Evolutionary conservation across 2,329 filamentous ascomycete species (phyloP), one percentile per base, ranked within the genome.

Genomic region (Apiospora pterosperma): DNA sequence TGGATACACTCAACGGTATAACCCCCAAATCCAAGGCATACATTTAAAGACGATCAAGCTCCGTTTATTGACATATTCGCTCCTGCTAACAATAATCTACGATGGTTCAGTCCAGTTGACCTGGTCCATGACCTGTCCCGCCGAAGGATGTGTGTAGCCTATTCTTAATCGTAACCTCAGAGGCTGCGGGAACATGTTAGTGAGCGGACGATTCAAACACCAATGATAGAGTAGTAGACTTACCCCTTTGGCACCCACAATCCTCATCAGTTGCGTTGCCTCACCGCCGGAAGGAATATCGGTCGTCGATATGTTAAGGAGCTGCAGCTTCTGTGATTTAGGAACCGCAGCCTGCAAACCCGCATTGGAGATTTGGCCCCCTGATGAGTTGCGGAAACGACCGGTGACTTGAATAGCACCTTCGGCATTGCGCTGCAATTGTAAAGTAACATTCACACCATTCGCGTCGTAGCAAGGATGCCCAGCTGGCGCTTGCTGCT

Each of bases 261-360:
- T 88, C 74, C 92, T 91, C 92, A 99, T 97, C 73, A 89, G 85
- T 80, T 98, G 96, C 66, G 90, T 93, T 19, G 93, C 95, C 75
- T 97, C 93, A 48, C 90, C 87, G 16, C 92, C 92, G 7, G 89
- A 88, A 14, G 83, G 87, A 52, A 99, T 76, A 36, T 96, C 92
- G 5, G 89, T 81, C 69, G 88, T 92, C 69, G 92, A 97, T 69
- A 99, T 97, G 65, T 90, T 92, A 76, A 96, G 90, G 69, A 99
- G 81, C 76, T 97, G 93, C 72, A 99, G 80, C 76, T 96, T 97
- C 79, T 99, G 96, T 55, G 92, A 93, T 80, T 98, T 99, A 10
- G 96, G 96, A 63, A 99, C 96, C 0, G 96, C 96, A 52, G 95
- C 96, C 77, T 99, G 96, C 69, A 99, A 78, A 31, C 92, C 92